Evolutionary conservation across 2,329 filamentous ascomycete species (phyloP).

Genomic region (Neocatenulostroma microsporum): DNA sequence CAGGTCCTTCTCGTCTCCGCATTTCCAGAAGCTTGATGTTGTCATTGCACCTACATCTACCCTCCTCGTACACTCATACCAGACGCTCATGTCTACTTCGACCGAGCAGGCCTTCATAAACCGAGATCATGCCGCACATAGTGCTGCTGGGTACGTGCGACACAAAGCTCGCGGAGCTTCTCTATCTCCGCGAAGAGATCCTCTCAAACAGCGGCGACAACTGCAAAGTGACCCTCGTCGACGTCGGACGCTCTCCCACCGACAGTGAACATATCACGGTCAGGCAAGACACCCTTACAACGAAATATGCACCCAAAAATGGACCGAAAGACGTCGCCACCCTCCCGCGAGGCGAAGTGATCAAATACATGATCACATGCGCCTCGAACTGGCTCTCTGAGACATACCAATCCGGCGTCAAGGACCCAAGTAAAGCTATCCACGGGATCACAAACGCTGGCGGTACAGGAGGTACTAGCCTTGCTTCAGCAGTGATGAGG

Average conservation of each 20-base stretch:
- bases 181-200: conserved; percentile 47
- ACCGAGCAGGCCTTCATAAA: background rate
- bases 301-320: conserved; percentile 22
- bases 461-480: conserved; percentile 54
- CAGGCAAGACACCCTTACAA: conserved; percentile 37
- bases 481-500: conserved; percentile 55
- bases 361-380: conserved; percentile 48
- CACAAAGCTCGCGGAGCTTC: conserved; percentile 54
- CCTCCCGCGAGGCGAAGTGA: conserved; percentile 48
- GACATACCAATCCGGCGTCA: conserved; percentile 16
- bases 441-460: conserved; percentile 52
- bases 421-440: conserved; percentile 15
- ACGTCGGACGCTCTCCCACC: conserved; percentile 45
- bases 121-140: conserved; percentile 32
- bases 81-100: background rate
- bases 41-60: no score
- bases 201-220: conserved; percentile 21
- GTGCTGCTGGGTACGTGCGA: conserved; percentile 57
- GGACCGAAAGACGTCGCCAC: conserved; percentile 24
- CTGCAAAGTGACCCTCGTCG: conserved; percentile 42
- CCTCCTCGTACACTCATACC: no score
- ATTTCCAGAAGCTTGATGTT: background rate
- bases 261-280: conserved; percentile 43
- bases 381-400: conserved; percentile 39
- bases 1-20: conserved; percentile 2